Evolutionary conservation across 345 rosid species (phyloP).

Genomic region (Murraya koenigii): DNA sequence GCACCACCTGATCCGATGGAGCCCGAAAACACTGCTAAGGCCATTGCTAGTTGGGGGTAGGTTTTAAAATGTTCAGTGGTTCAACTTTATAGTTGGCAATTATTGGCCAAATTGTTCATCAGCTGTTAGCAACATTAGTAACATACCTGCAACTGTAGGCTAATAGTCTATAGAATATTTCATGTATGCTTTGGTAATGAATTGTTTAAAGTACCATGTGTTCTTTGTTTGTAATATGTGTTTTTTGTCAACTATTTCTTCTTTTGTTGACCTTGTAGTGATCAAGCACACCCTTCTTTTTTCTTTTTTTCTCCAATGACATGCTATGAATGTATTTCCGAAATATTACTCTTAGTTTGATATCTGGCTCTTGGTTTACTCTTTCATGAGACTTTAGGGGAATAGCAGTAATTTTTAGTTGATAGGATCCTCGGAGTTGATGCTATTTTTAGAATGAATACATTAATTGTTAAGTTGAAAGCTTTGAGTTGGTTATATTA

Average conservation of each 20-base stretch:
- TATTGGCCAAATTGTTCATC: not conserved
- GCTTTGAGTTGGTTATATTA: not conserved
- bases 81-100: not conserved
- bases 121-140: too few relatives aligned
- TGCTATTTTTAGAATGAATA: not conserved
- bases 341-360: not conserved
- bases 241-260: not conserved
- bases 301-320: too few relatives aligned
- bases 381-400: not conserved
- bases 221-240: not conserved
- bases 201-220: not conserved
- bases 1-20: conserved; percentile 93
- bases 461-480: not conserved
- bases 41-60: conserved; percentile 95
- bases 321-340: not conserved
- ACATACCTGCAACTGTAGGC: not conserved
- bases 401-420: not conserved
- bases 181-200: not conserved
- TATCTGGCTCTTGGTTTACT: not conserved
- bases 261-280: not conserved
- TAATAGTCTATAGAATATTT: not conserved
- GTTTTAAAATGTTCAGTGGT: conserved; percentile 2
- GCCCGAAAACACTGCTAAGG: conserved; percentile 87
- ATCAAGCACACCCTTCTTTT: not conserved
- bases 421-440: not conserved